A percentile compares a stretch with the other conserved stretches of the same genome.
Conservation (phyloP, 306 rosid genomes). For the Gleditsia sinensis region DNA sequence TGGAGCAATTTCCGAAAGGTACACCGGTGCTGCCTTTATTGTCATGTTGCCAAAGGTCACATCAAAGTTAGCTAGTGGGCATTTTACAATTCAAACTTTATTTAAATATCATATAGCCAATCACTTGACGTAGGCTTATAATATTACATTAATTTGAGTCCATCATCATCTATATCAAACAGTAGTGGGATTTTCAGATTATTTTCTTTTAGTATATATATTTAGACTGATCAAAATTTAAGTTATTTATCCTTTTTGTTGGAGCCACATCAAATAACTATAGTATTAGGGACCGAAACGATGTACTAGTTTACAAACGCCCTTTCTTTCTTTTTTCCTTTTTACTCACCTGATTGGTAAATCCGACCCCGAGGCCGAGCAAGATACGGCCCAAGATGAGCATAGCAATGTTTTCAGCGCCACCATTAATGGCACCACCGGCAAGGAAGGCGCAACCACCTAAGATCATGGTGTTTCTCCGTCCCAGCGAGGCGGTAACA, state of each 20-base stretch:
- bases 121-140: too few species aligned
- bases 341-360: constrained; percentile 67
- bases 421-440: constrained; percentile 70
- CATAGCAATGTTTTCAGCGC: constrained; percentile 61
- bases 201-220: too few species aligned
- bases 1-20: constrained; percentile 79
- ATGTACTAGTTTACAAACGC: too few species aligned
- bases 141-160: too few species aligned
- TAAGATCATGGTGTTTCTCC: constrained; percentile 55
- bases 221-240: too few species aligned
- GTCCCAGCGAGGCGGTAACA: constrained; percentile 42
- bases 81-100: too few species aligned
- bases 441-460: constrained; percentile 62
- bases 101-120: too few species aligned
- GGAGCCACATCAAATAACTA: too few species aligned
- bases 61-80: not conserved
- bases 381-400: constrained; percentile 74
- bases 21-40: constrained; percentile 65
- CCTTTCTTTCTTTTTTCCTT: too few species aligned
- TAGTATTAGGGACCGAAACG: not conserved
- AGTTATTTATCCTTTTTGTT: too few species aligned
- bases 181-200: too few species aligned
- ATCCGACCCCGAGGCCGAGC: constrained; percentile 75
- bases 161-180: too few species aligned
- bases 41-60: not conserved